Base-by-base conservation (phyloP, 768 basidiomycete genomes). In the Pulveroboletus sp. region DNA sequence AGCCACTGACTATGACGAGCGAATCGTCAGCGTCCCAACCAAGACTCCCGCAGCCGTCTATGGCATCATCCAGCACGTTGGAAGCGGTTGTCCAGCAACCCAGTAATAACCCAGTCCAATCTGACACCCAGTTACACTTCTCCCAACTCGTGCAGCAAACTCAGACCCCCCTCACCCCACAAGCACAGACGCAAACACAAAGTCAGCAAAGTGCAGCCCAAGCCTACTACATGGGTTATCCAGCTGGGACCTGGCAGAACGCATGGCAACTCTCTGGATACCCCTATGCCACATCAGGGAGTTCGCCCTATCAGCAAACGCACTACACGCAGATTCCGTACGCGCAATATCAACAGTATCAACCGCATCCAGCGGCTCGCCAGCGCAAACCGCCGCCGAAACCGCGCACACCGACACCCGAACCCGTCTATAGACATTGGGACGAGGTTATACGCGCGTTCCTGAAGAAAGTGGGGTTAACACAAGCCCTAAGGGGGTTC, bases 401-500 rank as follows among this genome's bases (percentile, higher is more conserved):
- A 32, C 62, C 55, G n/a, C 65, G 65, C 10, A 62, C 66, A 5
- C 68, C 69, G 15, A 65, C 65, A 6, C 68, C 74, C n/a, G 73
- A 75, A n/a, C 73, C 73, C 5, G 65, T 72, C 7, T 78, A 74
- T 56, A 71, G 73, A 50, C 71, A 83, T 48, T 89, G 86, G 86
- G 84, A 88, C 51, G 67, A 73, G 21, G 74, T 75, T 10, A 55
- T 87, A 27, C 72, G 71, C 44, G 58, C 69, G 8, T 89, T 89
- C 50, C 60, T 89, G 52, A 61, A 65, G 12, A 70, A 76, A 39
- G 71, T 81, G 15, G 80, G 82, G 4, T 63, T 89, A 18, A 72
- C 67, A 1, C 82, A 88, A 58, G 73, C 85, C 0, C 57, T 81
- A 39, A 72, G 71, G 33, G 87, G 83, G 0, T 80, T 90, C 41